Evolutionary conservation across 148 eudicot genomes (phyloP).

Genomic region (Cornus controversa): DNA sequence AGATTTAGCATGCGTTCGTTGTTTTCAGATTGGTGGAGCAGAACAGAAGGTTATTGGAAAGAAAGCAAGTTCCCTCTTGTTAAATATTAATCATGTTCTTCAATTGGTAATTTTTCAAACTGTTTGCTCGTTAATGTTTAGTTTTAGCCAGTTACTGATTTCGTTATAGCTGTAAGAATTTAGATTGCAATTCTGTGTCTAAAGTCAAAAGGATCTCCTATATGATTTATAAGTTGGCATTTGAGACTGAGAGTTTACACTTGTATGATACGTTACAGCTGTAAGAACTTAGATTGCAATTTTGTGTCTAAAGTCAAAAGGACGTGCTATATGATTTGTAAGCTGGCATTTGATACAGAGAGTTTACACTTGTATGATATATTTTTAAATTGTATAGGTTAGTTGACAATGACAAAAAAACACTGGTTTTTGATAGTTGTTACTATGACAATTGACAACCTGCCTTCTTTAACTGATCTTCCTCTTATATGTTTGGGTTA

Average conservation of each 20-base stretch:
- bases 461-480: neutral
- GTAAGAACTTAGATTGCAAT: neutral
- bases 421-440: neutral
- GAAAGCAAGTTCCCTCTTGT: neutral
- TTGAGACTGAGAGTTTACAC: neutral
- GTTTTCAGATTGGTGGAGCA: neutral
- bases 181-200: neutral
- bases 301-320: neutral
- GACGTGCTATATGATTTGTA: neutral
- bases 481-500: neutral
- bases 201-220: neutral
- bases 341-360: neutral
- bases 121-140: neutral
- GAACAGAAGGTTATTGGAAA: neutral
- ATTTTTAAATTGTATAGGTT: neutral
- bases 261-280: neutral
- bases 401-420: neutral
- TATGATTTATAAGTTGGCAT: neutral
- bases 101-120: slow-evolving; percentile 3
- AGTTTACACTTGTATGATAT: neutral
- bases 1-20: neutral
- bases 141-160: neutral
- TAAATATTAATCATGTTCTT: neutral
- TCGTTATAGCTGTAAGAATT: neutral
- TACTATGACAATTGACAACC: neutral